phyloP scores from a whole-genome alignment of 371 early-diverging fungal genomes.

The Apophysomyces elegans region DNA sequence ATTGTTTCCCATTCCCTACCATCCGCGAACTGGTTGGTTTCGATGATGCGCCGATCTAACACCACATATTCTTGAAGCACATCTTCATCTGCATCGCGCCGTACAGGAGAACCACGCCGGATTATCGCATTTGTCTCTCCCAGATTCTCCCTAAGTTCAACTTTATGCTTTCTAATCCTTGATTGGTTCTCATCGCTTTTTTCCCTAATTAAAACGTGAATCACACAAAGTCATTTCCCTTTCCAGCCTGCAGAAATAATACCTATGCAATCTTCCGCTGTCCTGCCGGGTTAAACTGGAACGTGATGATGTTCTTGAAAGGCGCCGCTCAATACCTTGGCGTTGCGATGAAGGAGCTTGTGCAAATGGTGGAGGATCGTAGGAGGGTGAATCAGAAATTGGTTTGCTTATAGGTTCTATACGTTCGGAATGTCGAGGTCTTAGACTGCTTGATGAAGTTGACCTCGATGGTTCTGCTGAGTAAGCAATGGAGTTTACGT shows the following conservation, averaged over 20 bases:
- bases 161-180: neutral
- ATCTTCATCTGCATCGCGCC: slow-evolving; percentile 54
- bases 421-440: slow-evolving; percentile 8
- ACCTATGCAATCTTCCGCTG: slow-evolving; percentile 3
- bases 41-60: slow-evolving; percentile 80
- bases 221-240: neutral
- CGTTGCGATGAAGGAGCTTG: slow-evolving; percentile 19
- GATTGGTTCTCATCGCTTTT: neutral
- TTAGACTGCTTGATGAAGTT: slow-evolving; percentile 12
- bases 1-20: slow-evolving; percentile 45
- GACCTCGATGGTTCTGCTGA: slow-evolving; percentile 1
- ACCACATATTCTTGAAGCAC: slow-evolving; percentile 84
- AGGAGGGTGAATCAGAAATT: slow-evolving; percentile 5
- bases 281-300: neutral
- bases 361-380: slow-evolving; percentile 47
- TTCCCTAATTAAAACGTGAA: neutral
- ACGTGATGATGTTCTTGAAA: slow-evolving; percentile 5
- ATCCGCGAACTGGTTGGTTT: slow-evolving; percentile 89
- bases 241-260: neutral
- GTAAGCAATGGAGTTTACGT: neutral
- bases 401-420: neutral
- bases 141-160: slow-evolving; percentile 8
- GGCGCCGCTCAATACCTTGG: slow-evolving; percentile 5
- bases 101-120: neutral
- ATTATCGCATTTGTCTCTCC: neutral